A percentile compares a stretch with the other conserved stretches of the same genome.
These are phyloP conservation scores for Irpex sp. DNA, from an alignment of 1,284 basidiomycete species.

Conservation along the genomic window DNA sequence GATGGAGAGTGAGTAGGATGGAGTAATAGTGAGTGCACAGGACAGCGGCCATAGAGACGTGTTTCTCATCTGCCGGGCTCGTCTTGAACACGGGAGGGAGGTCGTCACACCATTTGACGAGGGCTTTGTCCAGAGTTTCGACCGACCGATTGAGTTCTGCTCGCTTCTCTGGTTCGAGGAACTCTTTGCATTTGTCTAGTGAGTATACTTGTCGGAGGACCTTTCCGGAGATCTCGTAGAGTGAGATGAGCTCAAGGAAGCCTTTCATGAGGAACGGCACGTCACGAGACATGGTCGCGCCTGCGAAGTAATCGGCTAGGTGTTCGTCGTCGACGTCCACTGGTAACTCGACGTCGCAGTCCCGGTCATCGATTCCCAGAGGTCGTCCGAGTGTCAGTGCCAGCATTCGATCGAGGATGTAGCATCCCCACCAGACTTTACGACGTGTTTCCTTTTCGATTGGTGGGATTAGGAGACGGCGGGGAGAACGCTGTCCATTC, in stretches of 20 bases:
- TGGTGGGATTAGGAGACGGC: constrained; percentile 60
- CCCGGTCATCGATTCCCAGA: constrained; percentile 71
- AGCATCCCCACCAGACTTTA: constrained; percentile 90
- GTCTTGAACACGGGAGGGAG: constrained; percentile 71
- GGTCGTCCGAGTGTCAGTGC: constrained; percentile 82
- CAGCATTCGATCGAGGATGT: constrained; percentile 84
- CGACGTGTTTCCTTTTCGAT: constrained; percentile 83
- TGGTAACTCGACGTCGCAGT: constrained; percentile 79
- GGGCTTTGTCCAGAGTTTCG: constrained; percentile 68
- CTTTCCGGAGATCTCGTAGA: constrained; percentile 79
- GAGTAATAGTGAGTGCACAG: constrained; percentile 88
- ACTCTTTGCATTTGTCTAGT: constrained; percentile 67
- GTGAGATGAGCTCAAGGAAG: constrained; percentile 64
- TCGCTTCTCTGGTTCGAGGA: constrained; percentile 67
- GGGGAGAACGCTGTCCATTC: constrained; percentile 64
- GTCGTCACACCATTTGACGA: constrained; percentile 78
- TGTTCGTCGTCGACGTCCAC: constrained; percentile 76
- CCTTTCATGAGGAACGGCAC: constrained; percentile 75
- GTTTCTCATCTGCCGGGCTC: constrained; percentile 62
- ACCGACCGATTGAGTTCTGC: constrained; percentile 69
- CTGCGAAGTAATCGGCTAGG: constrained; percentile 65
- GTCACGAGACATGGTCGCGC: constrained; percentile 47
- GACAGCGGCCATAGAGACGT: constrained; percentile 83
- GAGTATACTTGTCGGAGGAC: constrained; percentile 80
- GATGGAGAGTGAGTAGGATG: constrained; percentile 81